Evolutionary conservation across 139 green algal species (phyloP), one percentile per base, ranked within the genome.

Genomic region (Nannochloris sp.): DNA sequence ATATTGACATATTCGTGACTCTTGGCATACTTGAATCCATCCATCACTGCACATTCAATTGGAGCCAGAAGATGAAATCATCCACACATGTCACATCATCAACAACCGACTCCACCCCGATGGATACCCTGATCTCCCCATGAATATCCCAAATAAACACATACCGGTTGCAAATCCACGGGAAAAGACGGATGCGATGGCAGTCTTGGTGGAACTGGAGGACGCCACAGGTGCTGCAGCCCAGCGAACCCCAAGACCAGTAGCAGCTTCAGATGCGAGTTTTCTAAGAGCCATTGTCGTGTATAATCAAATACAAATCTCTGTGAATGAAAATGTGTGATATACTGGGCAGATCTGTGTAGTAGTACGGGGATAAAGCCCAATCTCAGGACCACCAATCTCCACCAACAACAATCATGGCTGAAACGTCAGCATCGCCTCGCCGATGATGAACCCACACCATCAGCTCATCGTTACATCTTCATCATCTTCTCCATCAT

Each of bases 1-100:
- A 90, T 62, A 62, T 94, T 94, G n/a, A 79, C 86, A 80, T 84
- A 96, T 64, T 97, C 89, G 66, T 96, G 90, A 9, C 70, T 85
- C 49, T 80, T 68, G 10, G 78, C 71, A 63, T 94, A 96, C 53
- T 88, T 88, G 40, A 82, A 73, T 40, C 74, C 82, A 4, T 83
- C 66, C 44, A 61, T 15, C 2, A 91, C 85, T 89, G 82, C 71
- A 66, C 19, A 57, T 27, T 53, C 16, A 11, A 46, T 65, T 4
- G 3, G 19, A 19, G 36, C 23, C 8, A 37, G 23, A 1, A 4
- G 25, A 27, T 11, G 25, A 67, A 44, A 15, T 40, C 37, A 44
- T 40, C 19, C 21, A 34, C 10, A 18, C n/a, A 58, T 23, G 18
- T 58, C 58, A 64, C 58, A 58, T 15, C 23, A 11, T 15, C 23